Evolutionary conservation across 768 basidiomycete genomes (phyloP).

Genomic region (Trametes meyenii): DNA sequence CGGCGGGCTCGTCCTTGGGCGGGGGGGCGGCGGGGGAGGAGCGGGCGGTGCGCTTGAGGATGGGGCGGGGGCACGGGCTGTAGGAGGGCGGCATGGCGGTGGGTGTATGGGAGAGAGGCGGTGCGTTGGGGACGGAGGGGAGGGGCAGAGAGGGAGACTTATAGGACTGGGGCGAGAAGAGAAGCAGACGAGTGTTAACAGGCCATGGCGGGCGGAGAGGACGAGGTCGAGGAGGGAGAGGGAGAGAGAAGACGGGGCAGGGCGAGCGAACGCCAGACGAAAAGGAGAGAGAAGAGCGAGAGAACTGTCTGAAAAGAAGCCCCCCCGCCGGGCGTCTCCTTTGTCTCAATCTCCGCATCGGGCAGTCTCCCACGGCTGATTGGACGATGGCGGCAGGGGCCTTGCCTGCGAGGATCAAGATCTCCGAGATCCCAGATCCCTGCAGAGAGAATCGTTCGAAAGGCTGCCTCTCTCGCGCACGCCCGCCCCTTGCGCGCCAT

Average conservation of each 20-base stretch:
- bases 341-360: constrained; percentile 13
- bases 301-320: neutral
- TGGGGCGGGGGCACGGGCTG: constrained; percentile 50
- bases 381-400: constrained; percentile 6
- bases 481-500: neutral
- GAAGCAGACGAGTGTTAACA: constrained; percentile 5
- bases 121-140: neutral
- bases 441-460: no score
- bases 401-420: neutral
- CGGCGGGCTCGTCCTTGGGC: constrained; percentile 33
- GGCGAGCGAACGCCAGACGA: neutral
- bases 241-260: no score
- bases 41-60: constrained; percentile 53
- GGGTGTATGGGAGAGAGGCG: constrained; percentile 2
- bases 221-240: neutral
- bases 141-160: neutral
- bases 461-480: no score
- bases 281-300: constrained; percentile 1
- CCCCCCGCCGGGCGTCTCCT: constrained; percentile 19
- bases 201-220: constrained; percentile 11
- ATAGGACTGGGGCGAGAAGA: neutral
- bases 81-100: constrained; percentile 28
- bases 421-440: neutral
- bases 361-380: constrained; percentile 11
- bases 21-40: constrained; percentile 24